Base-by-base conservation (phyloP, 306 rosid species). In the Delonix regia region DNA sequence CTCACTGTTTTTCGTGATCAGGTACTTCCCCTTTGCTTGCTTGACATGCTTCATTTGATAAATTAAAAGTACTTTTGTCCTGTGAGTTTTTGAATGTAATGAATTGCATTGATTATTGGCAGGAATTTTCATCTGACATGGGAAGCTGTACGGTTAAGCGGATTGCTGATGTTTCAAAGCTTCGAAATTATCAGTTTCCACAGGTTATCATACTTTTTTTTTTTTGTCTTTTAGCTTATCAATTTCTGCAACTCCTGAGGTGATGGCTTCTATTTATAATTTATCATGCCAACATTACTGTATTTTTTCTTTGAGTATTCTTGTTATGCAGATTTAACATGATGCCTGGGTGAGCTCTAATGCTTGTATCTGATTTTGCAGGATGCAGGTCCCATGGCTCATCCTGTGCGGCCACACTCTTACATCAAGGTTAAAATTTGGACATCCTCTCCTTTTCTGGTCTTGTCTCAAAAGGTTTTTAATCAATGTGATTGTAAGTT, bases 321-420 rank as follows among this genome's bases (percentile, higher is more conserved):
- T 66, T 55, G 24, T 19, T 30, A 55, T 12, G 57, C 55, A 5
- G 83, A 70, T 49, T 62, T 76, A 45, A 62, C 45, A 48, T 55
- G 63, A 74, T 53, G 60, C 25, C 56, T 56, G 52, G 72, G 19
- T 53, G 63, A 44, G 36, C 41, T 82, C 74, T 75, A 42, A 79
- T 57, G 41, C 53, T 80, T 56, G 27, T 83, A 66, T 67, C 75
- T 70, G 69, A 63, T 76, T 84, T 86, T 85, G 73, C 77, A 96
- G 99, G 99, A 96, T 85, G 90, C 97, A 27, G 98, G 99, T 67
- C 99, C 99, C 71, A 96, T 96, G 98, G 97, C 99, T 80, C 99
- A 96, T 86, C 99, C 99, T 6, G 97, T 96, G 74, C 89, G 98
- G 51, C 99, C 99, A 42, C 99, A 96, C 85, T 96, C 99, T 61